A percentile compares a stretch with the other conserved stretches of the same genome.
phyloP scores from a whole-genome alignment of 768 basidiomycete genomes.

The Rhodotorula toruloides region DNA sequence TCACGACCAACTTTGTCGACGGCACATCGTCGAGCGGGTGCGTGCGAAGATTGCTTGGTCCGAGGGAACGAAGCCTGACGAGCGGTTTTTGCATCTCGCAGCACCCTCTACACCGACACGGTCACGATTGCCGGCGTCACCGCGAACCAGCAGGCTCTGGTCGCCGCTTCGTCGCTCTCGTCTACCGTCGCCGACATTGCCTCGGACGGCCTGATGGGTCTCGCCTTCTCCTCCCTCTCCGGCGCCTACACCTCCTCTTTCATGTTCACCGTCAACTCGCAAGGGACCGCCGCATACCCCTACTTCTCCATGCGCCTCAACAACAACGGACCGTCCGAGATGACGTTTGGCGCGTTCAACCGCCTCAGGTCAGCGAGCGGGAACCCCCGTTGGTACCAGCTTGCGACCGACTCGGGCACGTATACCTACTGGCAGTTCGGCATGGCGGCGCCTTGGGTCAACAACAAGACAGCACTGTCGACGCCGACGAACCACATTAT shows the following conservation, averaged over 20 bases:
- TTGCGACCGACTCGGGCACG: neutral
- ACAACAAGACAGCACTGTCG: neutral
- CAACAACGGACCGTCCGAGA: neutral
- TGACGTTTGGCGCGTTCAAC: slow-evolving; percentile 14
- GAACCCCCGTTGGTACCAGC: slow-evolving; percentile 4
- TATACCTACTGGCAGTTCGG: slow-evolving; percentile 33
- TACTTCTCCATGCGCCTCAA: slow-evolving; percentile 13
- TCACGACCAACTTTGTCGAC: slow-evolving; percentile 42
- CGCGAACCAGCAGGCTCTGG: slow-evolving; percentile 33
- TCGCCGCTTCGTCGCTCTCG: slow-evolving; percentile 34
- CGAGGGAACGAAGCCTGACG: neutral
- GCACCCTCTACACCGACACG: slow-evolving; percentile 37
- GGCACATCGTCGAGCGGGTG: slow-evolving; percentile 36
- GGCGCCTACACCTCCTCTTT: slow-evolving; percentile 19
- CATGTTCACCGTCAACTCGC: slow-evolving; percentile 18
- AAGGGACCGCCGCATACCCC: neutral
- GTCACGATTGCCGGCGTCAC: slow-evolving; percentile 28
- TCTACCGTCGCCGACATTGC: slow-evolving; percentile 18
- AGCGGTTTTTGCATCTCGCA: slow-evolving; percentile 22
- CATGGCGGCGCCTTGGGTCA: neutral
- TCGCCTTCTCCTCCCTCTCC: slow-evolving; percentile 29
- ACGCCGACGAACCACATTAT: slow-evolving; percentile 18
- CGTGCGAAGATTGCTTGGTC: slow-evolving; percentile 6
- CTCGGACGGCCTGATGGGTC: slow-evolving; percentile 33
- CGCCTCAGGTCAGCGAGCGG: neutral